A percentile compares a stretch with the other conserved stretches of the same genome.
These are phyloP conservation scores for Dysphania ambrosioides DNA, from an alignment of 148 eudicot genomes.

Conservation along the genomic window DNA sequence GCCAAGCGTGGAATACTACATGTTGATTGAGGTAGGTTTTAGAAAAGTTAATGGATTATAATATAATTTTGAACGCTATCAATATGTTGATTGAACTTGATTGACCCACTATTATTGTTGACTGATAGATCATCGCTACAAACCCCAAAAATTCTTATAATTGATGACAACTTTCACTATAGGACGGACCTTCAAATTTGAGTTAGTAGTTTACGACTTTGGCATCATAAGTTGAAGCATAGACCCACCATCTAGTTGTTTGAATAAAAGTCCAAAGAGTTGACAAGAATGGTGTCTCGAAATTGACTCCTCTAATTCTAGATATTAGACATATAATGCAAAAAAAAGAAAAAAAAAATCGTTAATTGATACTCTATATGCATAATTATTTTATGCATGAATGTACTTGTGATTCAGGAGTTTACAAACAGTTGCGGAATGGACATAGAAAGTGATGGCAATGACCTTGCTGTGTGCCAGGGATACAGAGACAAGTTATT, in stretches of 20 bases:
- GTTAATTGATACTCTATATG: too few relatives aligned
- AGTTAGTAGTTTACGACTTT: background rate
- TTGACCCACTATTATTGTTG: background rate
- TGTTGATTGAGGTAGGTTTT: too few relatives aligned
- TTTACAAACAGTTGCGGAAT: conserved; percentile 39
- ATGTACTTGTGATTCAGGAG: conserved; percentile 36
- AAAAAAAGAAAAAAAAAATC: too few relatives aligned
- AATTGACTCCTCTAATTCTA: too few relatives aligned
- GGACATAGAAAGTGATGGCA: conserved; percentile 24
- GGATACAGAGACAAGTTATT: conserved; percentile 19
- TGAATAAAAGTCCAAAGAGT: conserved; percentile 10
- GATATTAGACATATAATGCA: too few relatives aligned
- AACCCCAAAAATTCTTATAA: conserved; percentile 2
- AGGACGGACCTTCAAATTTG: conserved; percentile 10
- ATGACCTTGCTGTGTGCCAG: conserved; percentile 27
- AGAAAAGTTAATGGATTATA: too few relatives aligned
- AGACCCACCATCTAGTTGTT: conserved; percentile 18
- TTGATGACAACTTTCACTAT: conserved; percentile 8
- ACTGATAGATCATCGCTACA: too few relatives aligned
- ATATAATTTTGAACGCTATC: too few relatives aligned
- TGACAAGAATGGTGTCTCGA: background rate
- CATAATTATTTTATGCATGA: too few relatives aligned
- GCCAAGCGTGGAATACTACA: too few relatives aligned
- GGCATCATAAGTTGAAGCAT: conserved; percentile 10
- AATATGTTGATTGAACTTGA: background rate